Percentiles rank a stretch among this genome's conserved stretches.
Conservation (phyloP, 1,284 basidiomycete species). For the Porogramme epimiltina region DNA sequence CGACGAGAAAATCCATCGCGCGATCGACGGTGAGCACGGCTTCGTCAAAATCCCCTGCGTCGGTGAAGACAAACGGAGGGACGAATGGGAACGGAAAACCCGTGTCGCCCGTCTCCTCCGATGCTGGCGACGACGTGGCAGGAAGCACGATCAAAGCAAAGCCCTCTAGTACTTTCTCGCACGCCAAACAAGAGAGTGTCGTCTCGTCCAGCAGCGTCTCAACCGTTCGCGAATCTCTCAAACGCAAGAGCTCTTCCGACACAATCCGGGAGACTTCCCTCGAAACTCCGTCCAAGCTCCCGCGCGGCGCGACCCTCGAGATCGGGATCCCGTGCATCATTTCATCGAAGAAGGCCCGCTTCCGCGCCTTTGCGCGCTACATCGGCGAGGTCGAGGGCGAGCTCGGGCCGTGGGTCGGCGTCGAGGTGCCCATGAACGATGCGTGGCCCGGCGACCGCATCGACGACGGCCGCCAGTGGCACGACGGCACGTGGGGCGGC, state of each 20-base stretch:
- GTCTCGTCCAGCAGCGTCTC: constrained; percentile 30
- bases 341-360: constrained; percentile 77
- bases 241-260: constrained; percentile 39
- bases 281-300: constrained; percentile 21
- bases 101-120: constrained; percentile 4
- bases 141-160: constrained; percentile 29
- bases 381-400: constrained; percentile 85
- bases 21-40: constrained; percentile 17
- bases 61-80: not conserved
- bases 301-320: constrained; percentile 74
- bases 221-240: constrained; percentile 32
- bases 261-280: constrained; percentile 37
- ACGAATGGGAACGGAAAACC: constrained; percentile 14
- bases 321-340: constrained; percentile 94
- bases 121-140: constrained; percentile 3
- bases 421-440: constrained; percentile 79
- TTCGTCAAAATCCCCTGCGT: not conserved
- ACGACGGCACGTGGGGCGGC: constrained; percentile 81
- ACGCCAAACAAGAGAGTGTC: constrained; percentile 34
- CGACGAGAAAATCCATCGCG: constrained; percentile 26
- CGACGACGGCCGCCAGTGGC: constrained; percentile 68
- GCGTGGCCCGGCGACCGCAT: constrained; percentile 54
- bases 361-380: constrained; percentile 86
- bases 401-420: constrained; percentile 86
- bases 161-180: constrained; percentile 23